Base-by-base conservation (phyloP, 192 early-diverging fungal species). In the Coemansia sp. region DNA sequence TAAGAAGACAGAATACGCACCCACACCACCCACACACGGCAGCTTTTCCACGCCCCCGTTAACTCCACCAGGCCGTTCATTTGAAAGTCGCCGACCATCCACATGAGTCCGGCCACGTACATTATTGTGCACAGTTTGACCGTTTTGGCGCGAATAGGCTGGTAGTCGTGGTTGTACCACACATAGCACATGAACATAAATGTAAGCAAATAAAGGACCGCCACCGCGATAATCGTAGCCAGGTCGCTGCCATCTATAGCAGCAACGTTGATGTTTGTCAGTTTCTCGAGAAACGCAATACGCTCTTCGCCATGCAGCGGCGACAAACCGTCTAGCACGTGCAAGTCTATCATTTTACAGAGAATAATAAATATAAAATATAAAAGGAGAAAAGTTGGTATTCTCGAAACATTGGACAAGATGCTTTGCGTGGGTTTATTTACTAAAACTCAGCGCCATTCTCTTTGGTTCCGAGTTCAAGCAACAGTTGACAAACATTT, bases 21-120 rank as follows among this genome's bases (percentile, higher is more conserved):
- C 71, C 71, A 73, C 26, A 73, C 62, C 2, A 66, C 71, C 71
- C 71, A 73, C 11, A 66, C 27, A 14, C 61, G 50, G 38, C 71
- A 73, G 24, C 58, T 23, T 12, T 43, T 54, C 71, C 71, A 73
- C 20, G 22, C 60, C 16, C 64, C 64, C 2, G 11, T 47, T 7
- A 61, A 51, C 0, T 39, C 26, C 12, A 73, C 64, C 20, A 73
- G 4, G 1, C 65, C 65, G 45, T 66, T 66, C 62, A 65, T 73
- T 24, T 65, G 54, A 23, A 73, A 66, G 29, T 66, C 64, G 12
- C 71, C 71, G 2, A 73, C 11, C 4, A 57, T 10, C 64, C 64
- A 66, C 3, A 61, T 16, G n/a, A 73, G 50, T 1, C 57, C 27
- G 5, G 65, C 38, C 26, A 66, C n/a, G 27, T 66, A 57, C 71